Percentiles rank a stretch among this genome's conserved stretches.
These are phyloP conservation scores for Rhodotorula glutinis DNA, from an alignment of 1,284 basidiomycete genomes.

Conservation along the genomic window DNA sequence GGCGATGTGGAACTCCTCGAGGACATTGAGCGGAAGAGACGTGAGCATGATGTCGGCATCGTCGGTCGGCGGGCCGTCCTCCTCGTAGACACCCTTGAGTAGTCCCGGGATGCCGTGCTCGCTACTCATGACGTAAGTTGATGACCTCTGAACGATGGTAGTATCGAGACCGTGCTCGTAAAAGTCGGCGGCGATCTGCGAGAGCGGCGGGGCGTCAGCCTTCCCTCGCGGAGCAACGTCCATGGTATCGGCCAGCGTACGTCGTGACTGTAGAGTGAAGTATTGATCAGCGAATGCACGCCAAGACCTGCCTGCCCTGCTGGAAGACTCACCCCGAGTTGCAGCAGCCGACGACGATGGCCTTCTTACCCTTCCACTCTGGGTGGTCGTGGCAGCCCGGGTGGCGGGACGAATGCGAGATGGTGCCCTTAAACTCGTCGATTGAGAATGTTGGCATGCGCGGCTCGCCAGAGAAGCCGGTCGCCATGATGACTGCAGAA, in stretches of 20 bases:
- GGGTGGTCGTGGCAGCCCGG: conserved; percentile 33
- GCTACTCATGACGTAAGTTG: conserved; percentile 44
- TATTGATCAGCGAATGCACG: background rate
- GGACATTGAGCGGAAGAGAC: conserved; percentile 51
- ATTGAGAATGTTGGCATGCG: conserved; percentile 46
- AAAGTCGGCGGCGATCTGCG: conserved; percentile 42
- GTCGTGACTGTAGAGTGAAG: background rate
- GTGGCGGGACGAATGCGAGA: conserved; percentile 44
- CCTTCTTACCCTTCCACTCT: conserved; percentile 45
- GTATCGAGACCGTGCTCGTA: conserved; percentile 45
- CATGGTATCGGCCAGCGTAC: background rate
- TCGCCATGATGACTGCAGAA: conserved; percentile 47
- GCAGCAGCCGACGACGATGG: conserved; percentile 35
- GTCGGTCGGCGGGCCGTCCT: conserved; percentile 50
- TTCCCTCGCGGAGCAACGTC: too few relatives aligned
- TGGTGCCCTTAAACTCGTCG: conserved; percentile 45
- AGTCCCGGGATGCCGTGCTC: conserved; percentile 34
- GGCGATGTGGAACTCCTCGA: conserved; percentile 48
- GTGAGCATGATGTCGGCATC: conserved; percentile 54
- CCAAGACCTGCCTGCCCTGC: too few relatives aligned
- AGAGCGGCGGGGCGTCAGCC: background rate
- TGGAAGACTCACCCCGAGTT: conserved; percentile 6
- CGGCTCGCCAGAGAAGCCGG: conserved; percentile 51
- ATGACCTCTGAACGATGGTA: conserved; percentile 48
- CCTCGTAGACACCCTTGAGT: conserved; percentile 48